Conservation (phyloP, 148 eudicot genomes). For the Cornus florida region DNA sequence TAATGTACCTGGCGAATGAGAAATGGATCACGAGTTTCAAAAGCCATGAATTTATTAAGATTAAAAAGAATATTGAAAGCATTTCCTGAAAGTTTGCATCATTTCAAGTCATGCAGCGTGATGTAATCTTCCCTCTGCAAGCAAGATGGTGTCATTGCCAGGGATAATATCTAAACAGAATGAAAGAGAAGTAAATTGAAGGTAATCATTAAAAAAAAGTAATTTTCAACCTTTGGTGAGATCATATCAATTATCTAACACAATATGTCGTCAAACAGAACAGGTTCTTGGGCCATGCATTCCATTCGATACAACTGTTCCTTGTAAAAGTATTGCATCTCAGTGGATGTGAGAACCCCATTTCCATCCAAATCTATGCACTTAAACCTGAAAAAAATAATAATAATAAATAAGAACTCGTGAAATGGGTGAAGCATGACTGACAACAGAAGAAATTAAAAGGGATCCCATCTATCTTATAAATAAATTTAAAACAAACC, state of each 20-base stretch:
- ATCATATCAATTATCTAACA: constrained; percentile 72
- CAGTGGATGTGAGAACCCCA: constrained; percentile 52
- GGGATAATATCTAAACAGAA: not conserved
- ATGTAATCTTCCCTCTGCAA: constrained; percentile 61
- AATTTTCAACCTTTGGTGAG: constrained; percentile 46
- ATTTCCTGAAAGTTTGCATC: constrained; percentile 69
- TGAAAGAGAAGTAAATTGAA: not conserved
- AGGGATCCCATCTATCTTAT: no score
- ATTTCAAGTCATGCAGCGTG: constrained; percentile 63
- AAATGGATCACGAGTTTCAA: constrained; percentile 79
- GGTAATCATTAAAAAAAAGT: not conserved
- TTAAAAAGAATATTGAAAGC: constrained; percentile 70
- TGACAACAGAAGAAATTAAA: not conserved
- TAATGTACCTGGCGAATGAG: constrained; percentile 69
- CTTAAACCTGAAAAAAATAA: constrained; percentile 44
- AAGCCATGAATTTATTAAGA: constrained; percentile 77
- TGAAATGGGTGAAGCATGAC: not conserved
- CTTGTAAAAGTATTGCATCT: constrained; percentile 67
- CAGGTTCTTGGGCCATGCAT: constrained; percentile 71
- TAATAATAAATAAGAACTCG: no score
- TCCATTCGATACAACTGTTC: constrained; percentile 74
- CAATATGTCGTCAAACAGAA: constrained; percentile 65
- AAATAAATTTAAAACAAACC: no score
- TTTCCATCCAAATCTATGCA: constrained; percentile 71
- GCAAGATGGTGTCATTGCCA: constrained; percentile 1